A percentile compares a stretch with the other conserved stretches of the same genome.
These are phyloP conservation scores for Aaosphaeria pasadenensis DNA, from an alignment of 2,329 filamentous ascomycete species.

Conservation along the genomic window DNA sequence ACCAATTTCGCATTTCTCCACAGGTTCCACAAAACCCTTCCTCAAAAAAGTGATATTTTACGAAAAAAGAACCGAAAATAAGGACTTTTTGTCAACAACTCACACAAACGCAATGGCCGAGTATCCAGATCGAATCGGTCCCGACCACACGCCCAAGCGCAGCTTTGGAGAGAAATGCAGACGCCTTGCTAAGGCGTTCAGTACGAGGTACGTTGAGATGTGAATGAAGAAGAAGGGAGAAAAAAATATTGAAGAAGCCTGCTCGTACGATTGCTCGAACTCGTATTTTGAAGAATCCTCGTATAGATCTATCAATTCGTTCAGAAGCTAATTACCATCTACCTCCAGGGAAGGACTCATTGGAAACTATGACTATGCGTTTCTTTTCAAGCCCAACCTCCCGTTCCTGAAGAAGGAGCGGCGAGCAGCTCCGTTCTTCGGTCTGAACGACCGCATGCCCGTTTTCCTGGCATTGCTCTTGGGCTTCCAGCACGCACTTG, in stretches of 20 bases:
- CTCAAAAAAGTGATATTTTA: no score
- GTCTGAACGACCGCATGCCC: conserved; percentile 76
- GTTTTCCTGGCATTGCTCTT: conserved; percentile 70
- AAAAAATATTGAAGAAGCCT: no score
- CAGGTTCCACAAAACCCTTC: no score
- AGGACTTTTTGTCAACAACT: no score
- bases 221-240: no score
- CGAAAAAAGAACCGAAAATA: no score
- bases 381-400: conserved; percentile 77
- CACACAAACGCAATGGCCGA: conserved; percentile 32
- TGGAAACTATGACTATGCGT: conserved; percentile 85
- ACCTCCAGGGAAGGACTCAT: conserved; percentile 65
- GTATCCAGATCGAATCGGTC: conserved; percentile 44
- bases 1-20: no score
- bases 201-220: conserved; percentile 42
- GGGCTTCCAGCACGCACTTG: conserved; percentile 74
- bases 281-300: background rate
- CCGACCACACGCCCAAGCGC: conserved; percentile 39
- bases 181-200: conserved; percentile 45
- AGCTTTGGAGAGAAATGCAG: conserved; percentile 41
- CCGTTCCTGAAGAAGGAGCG: conserved; percentile 71
- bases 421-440: conserved; percentile 73
- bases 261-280: no score
- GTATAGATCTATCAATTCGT: background rate
- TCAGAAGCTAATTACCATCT: conserved; percentile 6